A percentile compares a stretch with the other conserved stretches of the same genome.
Conservation (phyloP, 495 filamentous ascomycete genomes). For the Bombardia bombarda region DNA sequence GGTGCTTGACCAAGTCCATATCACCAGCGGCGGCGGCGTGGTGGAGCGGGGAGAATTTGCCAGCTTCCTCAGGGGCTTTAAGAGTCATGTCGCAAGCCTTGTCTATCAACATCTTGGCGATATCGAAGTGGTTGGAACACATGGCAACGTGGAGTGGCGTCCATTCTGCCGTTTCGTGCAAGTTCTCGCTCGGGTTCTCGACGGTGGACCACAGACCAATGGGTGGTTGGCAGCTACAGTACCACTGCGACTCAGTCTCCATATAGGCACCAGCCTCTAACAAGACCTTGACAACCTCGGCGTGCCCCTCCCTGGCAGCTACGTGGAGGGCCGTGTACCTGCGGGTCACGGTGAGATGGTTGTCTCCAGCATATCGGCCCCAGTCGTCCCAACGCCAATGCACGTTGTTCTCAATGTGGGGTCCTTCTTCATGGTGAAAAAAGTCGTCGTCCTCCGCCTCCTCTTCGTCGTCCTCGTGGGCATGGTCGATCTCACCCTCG, state of each 20-base stretch:
- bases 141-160: conserved; percentile 10
- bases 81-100: neutral
- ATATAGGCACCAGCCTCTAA: neutral
- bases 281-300: neutral
- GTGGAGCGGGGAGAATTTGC: too few relatives aligned
- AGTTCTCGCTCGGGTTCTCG: neutral
- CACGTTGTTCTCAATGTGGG: too few relatives aligned
- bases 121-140: conserved; percentile 3
- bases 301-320: neutral
- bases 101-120: conserved; percentile 4
- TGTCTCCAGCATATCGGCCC: too few relatives aligned
- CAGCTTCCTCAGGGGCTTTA: too few relatives aligned
- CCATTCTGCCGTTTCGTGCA: neutral
- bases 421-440: too few relatives aligned
- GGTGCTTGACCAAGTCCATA: neutral
- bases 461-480: too few relatives aligned
- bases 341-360: neutral
- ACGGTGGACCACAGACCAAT: neutral
- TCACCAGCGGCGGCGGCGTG: neutral
- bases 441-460: too few relatives aligned
- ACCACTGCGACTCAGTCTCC: neutral
- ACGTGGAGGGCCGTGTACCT: neutral
- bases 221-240: neutral
- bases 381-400: too few relatives aligned
- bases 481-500: too few relatives aligned